Evolutionary conservation across 2,329 filamentous ascomycete genomes (phyloP), one percentile per base, ranked within the genome.

Genomic region (Pseudogymnoascus sp.): DNA sequence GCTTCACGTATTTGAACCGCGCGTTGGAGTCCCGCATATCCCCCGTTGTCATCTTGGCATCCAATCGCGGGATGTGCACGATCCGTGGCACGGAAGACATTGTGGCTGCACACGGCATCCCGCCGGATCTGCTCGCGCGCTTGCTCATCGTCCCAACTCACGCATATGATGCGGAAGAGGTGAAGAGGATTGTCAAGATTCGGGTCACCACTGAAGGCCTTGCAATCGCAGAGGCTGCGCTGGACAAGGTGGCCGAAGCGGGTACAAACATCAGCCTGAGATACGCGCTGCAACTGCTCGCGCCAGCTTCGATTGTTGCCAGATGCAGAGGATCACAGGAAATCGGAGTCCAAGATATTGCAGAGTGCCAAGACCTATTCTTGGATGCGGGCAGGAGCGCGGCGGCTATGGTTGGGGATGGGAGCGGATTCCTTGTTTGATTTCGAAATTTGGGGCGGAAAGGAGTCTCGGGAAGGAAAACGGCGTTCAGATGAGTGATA

Each of bases 1-100:
- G 92, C 80, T 99, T 97, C 79, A 97, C 94, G 68, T 99, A 97
- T 78, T 87, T 99, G 72, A 97, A 97, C 81, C 90, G 92, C 73
- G 94, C 94, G n/a, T 84, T 99, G 68, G 94, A 99, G 81, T 92
- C 91, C 62, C 85, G 87, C 68, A 95, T 99, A 72, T 93, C 93
- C 1, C 94, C 94, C 63, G 96, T 99, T 72, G 94, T 99, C 65
- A 94, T 99, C 68, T 87, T 99, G 65, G 94, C 94, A 64, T 97
- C 94, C 42, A 99, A 99, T 80, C 89, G 94, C 71, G 94, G 94
- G 74, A 88, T 92, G 81, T 93, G 91, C 67, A 90, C 91, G 67
- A 94, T 99, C 73, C 90, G 92, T 70, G 93, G 93, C 72, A 93
- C 90, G 62, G 84, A 89, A 69, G 85, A 90, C 74, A 82, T 94